These are phyloP conservation scores for Hanseniaspora opuntiae DNA, from an alignment of 805 yeast genomes.

Conservation along the genomic window DNA sequence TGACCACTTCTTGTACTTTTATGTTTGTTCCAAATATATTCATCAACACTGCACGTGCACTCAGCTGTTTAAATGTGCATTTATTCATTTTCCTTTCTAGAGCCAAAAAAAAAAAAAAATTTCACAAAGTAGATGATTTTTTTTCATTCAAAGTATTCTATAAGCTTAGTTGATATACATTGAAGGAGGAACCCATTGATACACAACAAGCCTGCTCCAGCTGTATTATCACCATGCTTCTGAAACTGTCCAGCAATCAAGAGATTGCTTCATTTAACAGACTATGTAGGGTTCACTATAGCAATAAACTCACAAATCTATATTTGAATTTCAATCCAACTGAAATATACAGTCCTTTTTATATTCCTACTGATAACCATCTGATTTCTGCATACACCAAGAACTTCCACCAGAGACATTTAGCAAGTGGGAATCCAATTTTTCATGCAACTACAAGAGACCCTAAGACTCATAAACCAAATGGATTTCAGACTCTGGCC, in stretches of 20 bases:
- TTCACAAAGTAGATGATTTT: no score
- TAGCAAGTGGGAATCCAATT: neutral
- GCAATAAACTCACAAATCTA: neutral
- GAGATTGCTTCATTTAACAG: neutral
- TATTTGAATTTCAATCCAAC: neutral
- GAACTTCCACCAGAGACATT: neutral
- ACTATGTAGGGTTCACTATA: neutral
- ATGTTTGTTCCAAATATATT: no score
- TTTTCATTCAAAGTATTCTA: no score
- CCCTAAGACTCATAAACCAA: neutral
- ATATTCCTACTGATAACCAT: slow-evolving; percentile 5
- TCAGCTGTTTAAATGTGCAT: no score
- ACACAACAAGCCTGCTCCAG: no score
- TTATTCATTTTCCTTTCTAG: no score
- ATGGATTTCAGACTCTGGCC: neutral
- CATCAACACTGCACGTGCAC: no score
- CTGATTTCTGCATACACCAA: neutral
- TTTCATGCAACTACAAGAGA: slow-evolving; percentile 1
- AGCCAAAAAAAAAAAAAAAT: no score
- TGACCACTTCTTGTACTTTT: no score
- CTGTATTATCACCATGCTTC: neutral
- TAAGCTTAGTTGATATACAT: no score
- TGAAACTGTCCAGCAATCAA: neutral
- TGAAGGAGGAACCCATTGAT: no score
- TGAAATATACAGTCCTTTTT: slow-evolving; percentile 6